Conservation (phyloP, 2,329 filamentous ascomycete genomes). For the Rasamsonia emersonii region DNA sequence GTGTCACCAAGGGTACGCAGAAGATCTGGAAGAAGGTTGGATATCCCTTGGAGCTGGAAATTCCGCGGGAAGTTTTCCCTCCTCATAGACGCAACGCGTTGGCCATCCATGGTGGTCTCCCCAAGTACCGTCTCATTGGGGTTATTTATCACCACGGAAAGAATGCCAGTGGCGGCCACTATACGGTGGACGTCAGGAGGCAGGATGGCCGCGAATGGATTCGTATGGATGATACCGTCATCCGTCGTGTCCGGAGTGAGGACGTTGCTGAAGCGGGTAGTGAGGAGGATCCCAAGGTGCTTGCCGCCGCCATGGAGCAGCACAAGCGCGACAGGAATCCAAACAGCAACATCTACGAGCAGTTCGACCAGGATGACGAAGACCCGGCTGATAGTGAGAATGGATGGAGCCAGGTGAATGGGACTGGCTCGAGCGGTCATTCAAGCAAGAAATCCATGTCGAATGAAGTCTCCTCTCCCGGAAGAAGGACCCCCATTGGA, state of each 20-base stretch:
- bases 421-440: conserved; percentile 35
- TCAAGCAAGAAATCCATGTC: conserved; percentile 66
- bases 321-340: conserved; percentile 47
- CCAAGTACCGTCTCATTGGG: conserved; percentile 76
- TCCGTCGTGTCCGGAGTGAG: conserved; percentile 73
- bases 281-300: conserved; percentile 66
- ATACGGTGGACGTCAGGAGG: conserved; percentile 91
- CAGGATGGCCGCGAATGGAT: conserved; percentile 97
- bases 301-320: conserved; percentile 57
- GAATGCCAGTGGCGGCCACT: conserved; percentile 91
- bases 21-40: conserved; percentile 99
- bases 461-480: conserved; percentile 57
- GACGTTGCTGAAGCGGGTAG: conserved; percentile 81
- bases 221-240: conserved; percentile 85
- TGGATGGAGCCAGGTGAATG: conserved; percentile 79
- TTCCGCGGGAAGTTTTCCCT: conserved; percentile 82
- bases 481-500: conserved; percentile 47
- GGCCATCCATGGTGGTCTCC: conserved; percentile 58
- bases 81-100: conserved; percentile 61
- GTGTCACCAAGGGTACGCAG: conserved; percentile 68
- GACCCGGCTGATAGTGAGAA: conserved; percentile 56
- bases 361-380: conserved; percentile 53
- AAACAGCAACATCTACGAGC: conserved; percentile 66
- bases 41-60: conserved; percentile 88
- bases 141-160: conserved; percentile 98